Conservation (phyloP, 2,329 filamentous ascomycete species). For the Xylogone sp. region DNA sequence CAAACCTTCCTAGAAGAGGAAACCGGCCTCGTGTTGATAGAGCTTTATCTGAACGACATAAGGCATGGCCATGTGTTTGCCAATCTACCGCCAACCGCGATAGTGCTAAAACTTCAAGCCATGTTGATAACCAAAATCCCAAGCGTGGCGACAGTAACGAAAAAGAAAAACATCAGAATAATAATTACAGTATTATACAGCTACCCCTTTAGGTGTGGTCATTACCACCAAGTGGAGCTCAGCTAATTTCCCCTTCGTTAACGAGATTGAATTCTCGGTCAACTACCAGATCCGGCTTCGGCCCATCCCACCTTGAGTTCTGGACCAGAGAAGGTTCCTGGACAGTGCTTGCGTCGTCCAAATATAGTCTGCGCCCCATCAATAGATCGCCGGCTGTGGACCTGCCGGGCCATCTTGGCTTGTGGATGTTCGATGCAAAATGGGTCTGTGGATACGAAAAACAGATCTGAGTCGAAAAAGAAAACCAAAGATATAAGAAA, state of each 20-base stretch:
- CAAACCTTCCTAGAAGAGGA: not conserved
- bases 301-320: not conserved
- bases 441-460: not conserved
- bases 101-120: too few species aligned
- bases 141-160: not conserved
- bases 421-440: not conserved
- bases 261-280: not conserved
- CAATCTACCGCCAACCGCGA: too few species aligned
- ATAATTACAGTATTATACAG: too few species aligned
- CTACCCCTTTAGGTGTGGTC: too few species aligned
- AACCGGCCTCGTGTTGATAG: not conserved
- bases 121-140: not conserved
- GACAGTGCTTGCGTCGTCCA: not conserved
- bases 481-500: not conserved
- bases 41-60: not conserved
- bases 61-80: not conserved
- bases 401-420: not conserved
- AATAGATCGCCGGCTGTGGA: not conserved
- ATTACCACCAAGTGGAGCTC: not conserved
- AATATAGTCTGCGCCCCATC: not conserved
- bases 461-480: not conserved
- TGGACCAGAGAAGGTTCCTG: not conserved
- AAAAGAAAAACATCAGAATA: not conserved
- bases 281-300: not conserved
- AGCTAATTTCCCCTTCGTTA: not conserved